Conservation (phyloP, 2,329 filamentous ascomycete species). For the Verticillium nonalfalfae region DNA sequence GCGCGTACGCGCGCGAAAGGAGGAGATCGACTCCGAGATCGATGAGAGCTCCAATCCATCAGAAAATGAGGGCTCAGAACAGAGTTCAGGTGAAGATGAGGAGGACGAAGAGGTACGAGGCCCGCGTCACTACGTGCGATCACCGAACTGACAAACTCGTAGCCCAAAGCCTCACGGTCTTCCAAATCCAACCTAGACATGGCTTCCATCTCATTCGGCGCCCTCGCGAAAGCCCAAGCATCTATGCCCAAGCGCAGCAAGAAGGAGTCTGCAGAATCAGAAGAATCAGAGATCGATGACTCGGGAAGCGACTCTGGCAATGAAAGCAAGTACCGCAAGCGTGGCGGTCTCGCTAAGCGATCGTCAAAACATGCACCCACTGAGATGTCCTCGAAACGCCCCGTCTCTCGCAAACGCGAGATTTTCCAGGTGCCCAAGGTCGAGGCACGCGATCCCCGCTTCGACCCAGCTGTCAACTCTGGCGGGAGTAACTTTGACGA, state of each 20-base stretch:
- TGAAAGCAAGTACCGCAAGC: conserved; percentile 16
- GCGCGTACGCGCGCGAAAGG: conserved; percentile 28
- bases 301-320: conserved; percentile 16
- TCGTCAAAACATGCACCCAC: conserved; percentile 84
- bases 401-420: conserved; percentile 74
- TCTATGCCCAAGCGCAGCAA: conserved; percentile 40
- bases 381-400: conserved; percentile 73
- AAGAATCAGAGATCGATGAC: conserved; percentile 17
- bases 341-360: conserved; percentile 30
- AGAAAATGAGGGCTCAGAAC: conserved; percentile 25
- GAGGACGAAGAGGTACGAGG: not conserved
- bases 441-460: conserved; percentile 73
- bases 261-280: conserved; percentile 16
- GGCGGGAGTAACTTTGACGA: conserved; percentile 42
- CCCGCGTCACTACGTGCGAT: not conserved
- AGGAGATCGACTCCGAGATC: conserved; percentile 23
- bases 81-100: conserved; percentile 20
- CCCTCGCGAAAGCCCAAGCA: conserved; percentile 80
- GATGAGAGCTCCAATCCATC: conserved; percentile 20
- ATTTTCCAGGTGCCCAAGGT: conserved; percentile 59
- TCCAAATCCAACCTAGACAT: conserved; percentile 32
- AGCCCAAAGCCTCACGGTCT: conserved; percentile 11
- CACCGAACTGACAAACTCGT: conserved; percentile 18
- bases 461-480: conserved; percentile 59
- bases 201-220: conserved; percentile 74